A percentile compares a stretch with the other conserved stretches of the same genome.
Conservation (phyloP, 106 monocot species). For the Allium sativum region DNA sequence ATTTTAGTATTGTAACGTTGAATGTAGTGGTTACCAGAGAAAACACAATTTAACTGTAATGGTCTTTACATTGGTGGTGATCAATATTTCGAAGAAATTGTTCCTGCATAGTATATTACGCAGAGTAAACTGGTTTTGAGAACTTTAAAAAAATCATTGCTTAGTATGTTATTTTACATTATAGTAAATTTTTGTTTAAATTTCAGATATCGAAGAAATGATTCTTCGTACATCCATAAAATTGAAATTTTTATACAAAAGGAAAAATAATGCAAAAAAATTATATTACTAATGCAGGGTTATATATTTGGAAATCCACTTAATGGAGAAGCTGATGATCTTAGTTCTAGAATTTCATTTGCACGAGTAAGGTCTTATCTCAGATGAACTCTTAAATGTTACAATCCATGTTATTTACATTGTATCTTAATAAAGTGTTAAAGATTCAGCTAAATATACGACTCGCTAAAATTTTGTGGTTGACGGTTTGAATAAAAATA, state of each 20-base stretch:
- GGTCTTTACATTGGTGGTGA: conserved; percentile 64
- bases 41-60: conserved; percentile 44
- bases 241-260: too few relatives aligned
- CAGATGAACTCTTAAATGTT: conserved; percentile 13
- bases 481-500: too few relatives aligned
- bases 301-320: conserved; percentile 21
- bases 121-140: not conserved
- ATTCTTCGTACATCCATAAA: too few relatives aligned
- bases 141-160: too few relatives aligned
- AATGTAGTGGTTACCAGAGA: conserved; percentile 43
- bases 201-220: too few relatives aligned
- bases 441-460: too few relatives aligned
- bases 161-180: too few relatives aligned
- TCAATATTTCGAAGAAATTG: conserved; percentile 43
- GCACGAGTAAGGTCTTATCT: conserved; percentile 21
- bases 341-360: conserved; percentile 11
- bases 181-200: too few relatives aligned
- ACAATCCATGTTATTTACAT: too few relatives aligned
- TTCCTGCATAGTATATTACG: conserved; percentile 11
- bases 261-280: too few relatives aligned
- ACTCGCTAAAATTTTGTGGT: too few relatives aligned
- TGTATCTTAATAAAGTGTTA: too few relatives aligned
- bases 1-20: conserved; percentile 1
- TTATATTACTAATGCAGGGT: conserved; percentile 8
- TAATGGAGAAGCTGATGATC: conserved; percentile 8